Evolutionary conservation across 2,329 filamentous ascomycete genomes (phyloP), one percentile per base, ranked within the genome.

Genomic region (Cytospora paraplurivora): DNA sequence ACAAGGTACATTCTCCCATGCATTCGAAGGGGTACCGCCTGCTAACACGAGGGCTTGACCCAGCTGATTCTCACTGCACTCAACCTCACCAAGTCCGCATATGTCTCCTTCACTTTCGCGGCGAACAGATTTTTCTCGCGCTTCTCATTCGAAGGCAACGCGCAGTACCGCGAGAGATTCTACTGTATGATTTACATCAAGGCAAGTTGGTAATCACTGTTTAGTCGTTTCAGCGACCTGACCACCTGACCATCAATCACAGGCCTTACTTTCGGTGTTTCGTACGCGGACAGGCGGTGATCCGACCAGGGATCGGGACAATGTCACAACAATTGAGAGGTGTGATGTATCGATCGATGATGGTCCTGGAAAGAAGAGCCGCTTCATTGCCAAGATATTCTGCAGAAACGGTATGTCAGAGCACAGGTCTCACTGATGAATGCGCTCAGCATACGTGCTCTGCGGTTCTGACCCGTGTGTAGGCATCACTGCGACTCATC

Each of bases 21-120:
- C 19, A 35, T 35, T 27, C 38, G 19, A n/a, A 33, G 11, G 33
- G 17, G 8, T 32, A 37, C 55, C 35, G 17, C 34, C 15, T 53
- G 34, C 58, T 59, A 35, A 64, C 53, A 7, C 33, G 21, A 47
- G 33, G 35, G 13, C 49, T 53, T 57, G 53, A 55, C 56, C 38
- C 66, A 91, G 90, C 83, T 94, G 67, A 81, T 88, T 5, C 80
- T 94, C 61, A 92, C 89, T 15, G 87, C 90, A 15, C 79, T 94
- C 67, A 94, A 94, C 73, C 84, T 85, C n/a, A 91, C 90, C 62
- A 92, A 91, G 72, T 92, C 91, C 4, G 90, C 89, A 19, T 93
- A 93, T 73, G 87, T 88, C 33, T 89, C 88, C 64, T 88, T 92
- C 70, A 83, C 84, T 8, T 86, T 93, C 59, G 80, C 88, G 51